A percentile compares a stretch with the other conserved stretches of the same genome.
Evolutionary conservation across 1,139 yeast genomes (phyloP).

Genomic region (Yamadazyma jaroonii): DNA sequence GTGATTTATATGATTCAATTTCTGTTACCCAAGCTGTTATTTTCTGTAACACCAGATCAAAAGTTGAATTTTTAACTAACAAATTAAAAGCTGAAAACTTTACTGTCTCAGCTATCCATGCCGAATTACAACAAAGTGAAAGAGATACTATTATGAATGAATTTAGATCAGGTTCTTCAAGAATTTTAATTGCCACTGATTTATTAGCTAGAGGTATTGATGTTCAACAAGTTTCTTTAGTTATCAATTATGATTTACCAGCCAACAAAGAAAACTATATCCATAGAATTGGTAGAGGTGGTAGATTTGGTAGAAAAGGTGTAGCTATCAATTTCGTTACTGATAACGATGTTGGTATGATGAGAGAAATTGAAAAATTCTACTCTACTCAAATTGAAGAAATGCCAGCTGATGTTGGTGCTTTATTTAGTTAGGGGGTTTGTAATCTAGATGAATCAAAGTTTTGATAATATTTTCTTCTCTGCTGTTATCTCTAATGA

Average conservation of each 20-base stretch:
- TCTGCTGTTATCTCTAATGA: neutral
- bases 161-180: conserved; percentile 97
- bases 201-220: conserved; percentile 99
- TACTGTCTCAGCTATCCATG: conserved; percentile 97
- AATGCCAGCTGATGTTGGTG: conserved; percentile 93
- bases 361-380: conserved; percentile 97
- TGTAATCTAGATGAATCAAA: conserved; percentile 8
- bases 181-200: conserved; percentile 95
- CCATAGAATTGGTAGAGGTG: conserved; percentile 99
- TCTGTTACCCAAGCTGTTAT: conserved; percentile 99
- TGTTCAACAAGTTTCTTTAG: conserved; percentile 98
- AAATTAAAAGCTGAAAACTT: conserved; percentile 83
- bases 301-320: conserved; percentile 99
- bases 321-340: conserved; percentile 98
- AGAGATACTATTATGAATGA: conserved; percentile 98
- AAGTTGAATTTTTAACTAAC: conserved; percentile 92
- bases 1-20: conserved; percentile 95
- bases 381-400: conserved; percentile 98
- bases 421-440: conserved; percentile 57
- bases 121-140: conserved; percentile 94
- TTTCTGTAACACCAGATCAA: conserved; percentile 98
- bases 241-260: conserved; percentile 97
- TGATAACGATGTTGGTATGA: conserved; percentile 82
- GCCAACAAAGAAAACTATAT: conserved; percentile 97
- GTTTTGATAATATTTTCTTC: neutral